Evolutionary conservation across 2,329 filamentous ascomycete species (phyloP).

Genomic region (Polytolypa hystricis): DNA sequence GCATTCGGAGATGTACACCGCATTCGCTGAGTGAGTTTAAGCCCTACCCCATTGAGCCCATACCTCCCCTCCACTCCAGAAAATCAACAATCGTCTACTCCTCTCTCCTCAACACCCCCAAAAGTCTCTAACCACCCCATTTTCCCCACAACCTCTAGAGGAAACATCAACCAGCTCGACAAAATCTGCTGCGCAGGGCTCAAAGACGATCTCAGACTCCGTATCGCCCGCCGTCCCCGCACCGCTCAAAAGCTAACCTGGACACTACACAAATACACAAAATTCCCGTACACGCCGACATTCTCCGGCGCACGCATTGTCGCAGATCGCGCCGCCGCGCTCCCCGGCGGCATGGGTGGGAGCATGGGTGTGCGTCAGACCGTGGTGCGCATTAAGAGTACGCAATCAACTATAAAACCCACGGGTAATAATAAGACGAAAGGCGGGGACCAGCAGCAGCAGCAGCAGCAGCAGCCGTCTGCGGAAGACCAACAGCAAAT

Average conservation of each 20-base stretch:
- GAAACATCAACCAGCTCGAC: constrained; percentile 25
- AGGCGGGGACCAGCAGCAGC: constrained; percentile 5
- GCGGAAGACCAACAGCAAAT: constrained; percentile 1
- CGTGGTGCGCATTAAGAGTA: constrained; percentile 28
- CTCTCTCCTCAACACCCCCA: constrained; percentile 10
- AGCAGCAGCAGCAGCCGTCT: constrained; percentile 1
- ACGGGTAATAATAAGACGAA: too few relatives aligned
- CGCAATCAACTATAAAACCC: constrained; percentile 26
- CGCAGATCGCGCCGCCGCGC: constrained; percentile 30
- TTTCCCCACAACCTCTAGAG: constrained; percentile 16
- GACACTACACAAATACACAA: constrained; percentile 28
- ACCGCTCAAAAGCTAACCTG: constrained; percentile 22
- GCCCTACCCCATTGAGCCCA: too few relatives aligned
- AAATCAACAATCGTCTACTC: constrained; percentile 11
- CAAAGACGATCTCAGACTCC: constrained; percentile 21
- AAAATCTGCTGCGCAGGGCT: constrained; percentile 31
- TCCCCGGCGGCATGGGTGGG: constrained; percentile 29
- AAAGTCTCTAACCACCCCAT: constrained; percentile 13
- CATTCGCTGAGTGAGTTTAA: constrained; percentile 34
- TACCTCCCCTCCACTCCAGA: neutral
- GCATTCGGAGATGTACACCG: constrained; percentile 37
- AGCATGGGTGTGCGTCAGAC: constrained; percentile 32
- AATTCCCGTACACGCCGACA: constrained; percentile 22
- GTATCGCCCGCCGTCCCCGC: constrained; percentile 25
- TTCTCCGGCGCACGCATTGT: constrained; percentile 29